Conservation (phyloP, 116 monocot species). For the Zostera marina region DNA sequence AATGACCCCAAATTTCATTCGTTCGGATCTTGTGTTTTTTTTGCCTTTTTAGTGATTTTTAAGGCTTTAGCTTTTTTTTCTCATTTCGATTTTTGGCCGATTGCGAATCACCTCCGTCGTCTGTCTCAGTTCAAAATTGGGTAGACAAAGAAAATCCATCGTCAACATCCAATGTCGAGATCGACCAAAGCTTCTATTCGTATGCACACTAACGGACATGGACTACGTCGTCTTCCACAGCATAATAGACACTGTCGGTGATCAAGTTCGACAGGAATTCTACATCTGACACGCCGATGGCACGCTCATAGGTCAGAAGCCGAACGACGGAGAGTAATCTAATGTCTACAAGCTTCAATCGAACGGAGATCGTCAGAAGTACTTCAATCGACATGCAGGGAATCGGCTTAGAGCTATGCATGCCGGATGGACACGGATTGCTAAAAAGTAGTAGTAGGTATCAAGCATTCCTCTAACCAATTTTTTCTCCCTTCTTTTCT, state of each 20-base stretch:
- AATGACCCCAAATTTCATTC: background rate
- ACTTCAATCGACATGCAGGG: conserved; percentile 16
- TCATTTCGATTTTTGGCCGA: background rate
- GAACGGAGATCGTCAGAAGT: conserved; percentile 66
- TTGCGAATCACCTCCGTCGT: conserved; percentile 2
- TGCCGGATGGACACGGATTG: conserved; percentile 18
- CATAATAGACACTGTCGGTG: conserved; percentile 40
- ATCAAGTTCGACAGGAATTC: conserved; percentile 58
- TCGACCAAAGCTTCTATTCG: conserved; percentile 68
- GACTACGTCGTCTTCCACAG: conserved; percentile 80
- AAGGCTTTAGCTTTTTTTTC: background rate
- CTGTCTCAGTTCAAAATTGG: conserved; percentile 59
- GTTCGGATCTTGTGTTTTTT: background rate
- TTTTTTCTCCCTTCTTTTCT: too few relatives aligned
- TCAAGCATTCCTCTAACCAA: too few relatives aligned
- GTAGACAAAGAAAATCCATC: conserved; percentile 53
- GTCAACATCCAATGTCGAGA: conserved; percentile 60
- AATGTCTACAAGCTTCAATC: conserved; percentile 65
- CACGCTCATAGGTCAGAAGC: conserved; percentile 60
- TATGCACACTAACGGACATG: conserved; percentile 85
- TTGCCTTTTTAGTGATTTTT: background rate
- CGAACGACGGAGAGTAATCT: conserved; percentile 54
- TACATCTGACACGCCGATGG: conserved; percentile 57
- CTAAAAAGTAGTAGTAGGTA: too few relatives aligned
- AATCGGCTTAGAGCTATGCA: conserved; percentile 27